Evolutionary conservation across 2,329 filamentous ascomycete genomes (phyloP).

Genomic region (Stagonosporopsis tanaceti): DNA sequence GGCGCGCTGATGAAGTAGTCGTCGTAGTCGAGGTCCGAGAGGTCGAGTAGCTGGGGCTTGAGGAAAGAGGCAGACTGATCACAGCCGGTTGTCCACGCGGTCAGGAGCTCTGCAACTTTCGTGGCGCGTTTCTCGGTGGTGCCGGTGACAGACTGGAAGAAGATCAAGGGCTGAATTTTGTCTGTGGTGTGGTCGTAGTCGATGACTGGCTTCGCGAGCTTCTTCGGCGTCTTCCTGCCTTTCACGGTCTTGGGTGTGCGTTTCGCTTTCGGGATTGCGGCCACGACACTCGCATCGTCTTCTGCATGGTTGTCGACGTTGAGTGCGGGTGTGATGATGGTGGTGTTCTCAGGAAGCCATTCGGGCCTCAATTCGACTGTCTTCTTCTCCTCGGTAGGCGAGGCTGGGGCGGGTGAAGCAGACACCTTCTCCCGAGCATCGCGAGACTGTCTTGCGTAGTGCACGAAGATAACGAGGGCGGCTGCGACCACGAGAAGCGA

Average conservation of each 20-base stretch:
- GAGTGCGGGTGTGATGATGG: constrained; percentile 27
- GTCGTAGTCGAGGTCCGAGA: constrained; percentile 89
- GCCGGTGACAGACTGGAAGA: constrained; percentile 88
- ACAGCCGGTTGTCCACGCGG: constrained; percentile 49
- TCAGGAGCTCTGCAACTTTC: constrained; percentile 66
- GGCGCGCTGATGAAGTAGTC: constrained; percentile 87
- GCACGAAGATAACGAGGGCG: constrained; percentile 40
- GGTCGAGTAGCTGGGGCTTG: constrained; percentile 73
- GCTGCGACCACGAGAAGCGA: constrained; percentile 44
- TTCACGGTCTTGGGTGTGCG: constrained; percentile 50
- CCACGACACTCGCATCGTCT: constrained; percentile 31
- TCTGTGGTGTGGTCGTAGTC: constrained; percentile 43
- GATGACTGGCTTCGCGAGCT: constrained; percentile 25
- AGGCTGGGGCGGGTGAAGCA: constrained; percentile 40
- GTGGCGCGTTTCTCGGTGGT: constrained; percentile 79
- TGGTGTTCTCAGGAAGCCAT: constrained; percentile 48
- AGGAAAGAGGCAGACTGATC: constrained; percentile 53
- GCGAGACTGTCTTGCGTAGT: constrained; percentile 38
- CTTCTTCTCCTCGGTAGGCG: constrained; percentile 45
- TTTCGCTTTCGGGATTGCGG: constrained; percentile 34
- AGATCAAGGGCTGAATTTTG: constrained; percentile 77
- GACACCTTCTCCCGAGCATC: constrained; percentile 40
- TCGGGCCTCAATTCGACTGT: constrained; percentile 41
- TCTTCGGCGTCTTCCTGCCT: constrained; percentile 42
- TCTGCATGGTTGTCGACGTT: constrained; percentile 44